Percentiles rank a stretch among this genome's conserved stretches.
These are phyloP conservation scores for Apiospora malaysiana DNA, from an alignment of 2,329 filamentous ascomycete genomes.

Conservation along the genomic window DNA sequence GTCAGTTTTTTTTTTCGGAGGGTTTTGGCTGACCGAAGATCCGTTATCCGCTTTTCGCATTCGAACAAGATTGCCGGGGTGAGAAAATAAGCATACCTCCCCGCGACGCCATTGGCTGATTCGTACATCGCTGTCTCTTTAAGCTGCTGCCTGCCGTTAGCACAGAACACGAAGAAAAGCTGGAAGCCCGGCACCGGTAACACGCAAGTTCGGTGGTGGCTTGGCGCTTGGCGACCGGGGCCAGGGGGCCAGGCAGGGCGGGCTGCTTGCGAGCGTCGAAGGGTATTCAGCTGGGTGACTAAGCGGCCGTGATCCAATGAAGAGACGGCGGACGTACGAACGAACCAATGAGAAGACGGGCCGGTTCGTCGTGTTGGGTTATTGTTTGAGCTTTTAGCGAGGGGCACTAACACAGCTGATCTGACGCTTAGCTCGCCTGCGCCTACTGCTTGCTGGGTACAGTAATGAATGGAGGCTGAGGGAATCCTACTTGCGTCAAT, in stretches of 20 bases:
- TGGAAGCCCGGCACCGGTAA: too few relatives aligned
- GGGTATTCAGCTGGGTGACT: slow-evolving; percentile 17
- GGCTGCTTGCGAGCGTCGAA: too few relatives aligned
- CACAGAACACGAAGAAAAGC: too few relatives aligned
- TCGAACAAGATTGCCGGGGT: not conserved
- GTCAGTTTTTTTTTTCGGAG: too few relatives aligned
- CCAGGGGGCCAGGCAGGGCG: too few relatives aligned
- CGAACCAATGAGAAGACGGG: not conserved
- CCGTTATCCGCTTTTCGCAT: too few relatives aligned
- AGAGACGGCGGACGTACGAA: too few relatives aligned
- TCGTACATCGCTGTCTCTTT: not conserved
- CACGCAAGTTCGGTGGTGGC: not conserved
- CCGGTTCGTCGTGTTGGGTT: not conserved
- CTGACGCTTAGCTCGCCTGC: not conserved
- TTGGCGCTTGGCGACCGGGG: slow-evolving; percentile 13
- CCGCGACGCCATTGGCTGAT: too few relatives aligned
- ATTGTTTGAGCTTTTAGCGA: not conserved
- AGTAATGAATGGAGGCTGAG: not conserved
- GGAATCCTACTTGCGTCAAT: not conserved
- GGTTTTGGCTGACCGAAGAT: too few relatives aligned
- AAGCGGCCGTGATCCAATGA: not conserved
- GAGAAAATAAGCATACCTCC: not conserved
- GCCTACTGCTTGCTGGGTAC: too few relatives aligned
- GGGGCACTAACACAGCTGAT: not conserved
- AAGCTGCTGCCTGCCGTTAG: slow-evolving; percentile 3